phyloP scores from a whole-genome alignment of 2,329 filamentous ascomycete genomes.

The Allantophomopsis lycopodina region DNA sequence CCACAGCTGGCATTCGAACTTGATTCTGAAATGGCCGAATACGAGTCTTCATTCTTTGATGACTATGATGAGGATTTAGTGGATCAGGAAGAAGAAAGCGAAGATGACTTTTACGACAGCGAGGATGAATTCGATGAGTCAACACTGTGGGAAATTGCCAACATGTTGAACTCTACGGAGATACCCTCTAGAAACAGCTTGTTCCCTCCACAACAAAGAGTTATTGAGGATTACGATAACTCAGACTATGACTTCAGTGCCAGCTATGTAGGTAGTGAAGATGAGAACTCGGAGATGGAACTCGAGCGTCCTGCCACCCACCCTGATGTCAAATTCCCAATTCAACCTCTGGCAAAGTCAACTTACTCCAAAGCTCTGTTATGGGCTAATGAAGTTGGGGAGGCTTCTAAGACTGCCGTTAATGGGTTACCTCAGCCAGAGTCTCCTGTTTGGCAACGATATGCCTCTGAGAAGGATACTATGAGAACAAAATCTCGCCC shows the following conservation, averaged over 20 bases:
- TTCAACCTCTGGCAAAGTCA: background rate
- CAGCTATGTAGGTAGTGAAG: background rate
- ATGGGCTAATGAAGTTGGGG: background rate
- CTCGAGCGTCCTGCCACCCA: background rate
- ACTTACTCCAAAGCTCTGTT: background rate
- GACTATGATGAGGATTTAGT: constrained; percentile 35
- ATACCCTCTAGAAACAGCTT: constrained; percentile 38
- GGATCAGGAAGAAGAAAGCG: constrained; percentile 8
- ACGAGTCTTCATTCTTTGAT: constrained; percentile 38
- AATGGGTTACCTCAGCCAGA: background rate
- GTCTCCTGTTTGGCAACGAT: background rate
- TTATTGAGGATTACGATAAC: constrained; percentile 5
- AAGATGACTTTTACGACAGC: constrained; percentile 19
- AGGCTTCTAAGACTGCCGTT: background rate
- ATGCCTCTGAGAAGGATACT: background rate
- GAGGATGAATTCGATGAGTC: constrained; percentile 45
- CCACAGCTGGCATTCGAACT: constrained; percentile 5
- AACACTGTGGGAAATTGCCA: constrained; percentile 51
- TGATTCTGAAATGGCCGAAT: constrained; percentile 13
- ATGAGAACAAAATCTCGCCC: background rate
- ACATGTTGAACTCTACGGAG: constrained; percentile 35
- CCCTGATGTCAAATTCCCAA: background rate
- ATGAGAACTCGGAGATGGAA: background rate
- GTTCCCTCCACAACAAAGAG: constrained; percentile 18
- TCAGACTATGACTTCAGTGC: constrained; percentile 1